Percentiles rank a stretch among this genome's conserved stretches.
Conservation (phyloP, 73 alveolate genomes). For the Paramecium pentaurelia region DNA sequence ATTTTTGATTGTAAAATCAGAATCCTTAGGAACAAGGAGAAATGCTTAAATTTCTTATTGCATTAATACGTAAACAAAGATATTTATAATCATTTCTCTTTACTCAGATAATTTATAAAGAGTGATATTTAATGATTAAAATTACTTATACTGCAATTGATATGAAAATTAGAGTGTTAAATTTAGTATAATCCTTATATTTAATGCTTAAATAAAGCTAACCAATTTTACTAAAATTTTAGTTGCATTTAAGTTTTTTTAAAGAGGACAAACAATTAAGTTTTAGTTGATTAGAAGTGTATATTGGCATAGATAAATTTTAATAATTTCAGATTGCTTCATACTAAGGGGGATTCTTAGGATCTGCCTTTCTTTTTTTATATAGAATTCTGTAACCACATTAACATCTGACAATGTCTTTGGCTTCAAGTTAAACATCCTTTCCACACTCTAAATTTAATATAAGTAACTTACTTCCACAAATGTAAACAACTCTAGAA, state of each 20-base stretch:
- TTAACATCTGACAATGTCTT: slow-evolving; percentile 32
- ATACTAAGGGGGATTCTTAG: slow-evolving; percentile 36
- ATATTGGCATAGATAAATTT: neutral
- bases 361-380: slow-evolving; percentile 50
- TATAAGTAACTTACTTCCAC: neutral
- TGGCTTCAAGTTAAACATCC: slow-evolving; percentile 39
- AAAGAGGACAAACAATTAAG: neutral
- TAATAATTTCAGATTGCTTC: slow-evolving; percentile 18
- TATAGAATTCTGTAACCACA: slow-evolving; percentile 41
- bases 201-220: neutral
- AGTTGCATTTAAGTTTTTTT: neutral
- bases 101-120: neutral
- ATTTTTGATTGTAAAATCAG: slow-evolving; percentile 52
- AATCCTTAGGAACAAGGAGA: slow-evolving; percentile 27
- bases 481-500: slow-evolving; percentile 26
- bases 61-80: slow-evolving; percentile 1
- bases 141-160: neutral
- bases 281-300: neutral
- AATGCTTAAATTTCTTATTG: neutral
- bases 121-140: neutral
- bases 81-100: slow-evolving; percentile 1
- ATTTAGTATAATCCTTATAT: neutral
- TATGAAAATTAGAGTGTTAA: neutral
- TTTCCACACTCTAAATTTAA: slow-evolving; percentile 8
- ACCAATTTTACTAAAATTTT: neutral